Base-by-base conservation (phyloP, 305 asterid genomes). In the Fraxinus platypoda region DNA sequence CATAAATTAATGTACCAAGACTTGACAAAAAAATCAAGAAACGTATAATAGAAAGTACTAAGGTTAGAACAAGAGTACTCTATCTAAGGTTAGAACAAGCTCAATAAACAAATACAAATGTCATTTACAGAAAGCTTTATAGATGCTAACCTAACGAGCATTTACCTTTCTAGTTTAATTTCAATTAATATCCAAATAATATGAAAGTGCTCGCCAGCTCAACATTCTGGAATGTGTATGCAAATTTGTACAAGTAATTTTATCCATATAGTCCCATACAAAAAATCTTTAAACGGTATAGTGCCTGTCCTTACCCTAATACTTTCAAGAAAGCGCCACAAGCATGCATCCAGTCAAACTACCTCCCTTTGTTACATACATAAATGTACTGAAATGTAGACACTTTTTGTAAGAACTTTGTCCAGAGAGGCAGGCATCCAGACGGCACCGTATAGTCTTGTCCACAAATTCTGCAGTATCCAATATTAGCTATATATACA, bases 401-500 rank as follows among this genome's bases (percentile, higher is more conserved):
- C 80, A 62, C 79, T 37, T 79, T 80, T 81, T 74, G 73, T 68
- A 77, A 38, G 80, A 41, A 66, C 3, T 85, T 87, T 79, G 21
- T n/a, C 72, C 25, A 74, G 66, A 54, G 66, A 81, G 78, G 79
- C 87, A 82, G 79, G 81, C 15, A 41, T 59, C 82, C 74, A 85
- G 83, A 89, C 88, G 90, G 88, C 91, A 81, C 84, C 90, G 92
- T 91, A 87, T 90, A 71, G 88, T 34, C 79, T 77, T 83, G 87
- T 85, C 90, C 70, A 85, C 66, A 77, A 76, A 81, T 28, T 64
- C 86, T 74, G 80, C 80, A 81, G 79, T 46, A 85, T 71, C 86
- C 83, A 85, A 82, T 81, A 37, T 33, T 59, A 86, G 81, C 87
- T 75, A 46, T 76, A 81, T 71, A 46, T 80, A 71, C 26, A 7